These are phyloP conservation scores for Vachellia pachyceras DNA, from an alignment of 306 rosid genomes.

Conservation along the genomic window DNA sequence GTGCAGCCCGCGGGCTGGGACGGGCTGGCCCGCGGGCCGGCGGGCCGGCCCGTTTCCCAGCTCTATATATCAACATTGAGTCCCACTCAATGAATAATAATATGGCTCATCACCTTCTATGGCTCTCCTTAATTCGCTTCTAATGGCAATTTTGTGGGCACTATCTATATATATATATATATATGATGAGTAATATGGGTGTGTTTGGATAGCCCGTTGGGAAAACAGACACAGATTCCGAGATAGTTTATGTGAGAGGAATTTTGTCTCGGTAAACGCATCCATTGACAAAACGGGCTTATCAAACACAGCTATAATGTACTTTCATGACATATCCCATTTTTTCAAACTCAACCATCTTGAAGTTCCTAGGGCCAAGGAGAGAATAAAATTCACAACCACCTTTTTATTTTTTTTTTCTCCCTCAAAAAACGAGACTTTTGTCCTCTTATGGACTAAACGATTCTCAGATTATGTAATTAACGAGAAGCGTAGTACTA, in stretches of 20 bases:
- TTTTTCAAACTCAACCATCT: conserved; percentile 25
- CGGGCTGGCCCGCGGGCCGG: too few relatives aligned
- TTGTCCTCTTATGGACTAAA: not conserved
- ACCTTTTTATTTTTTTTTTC: not conserved
- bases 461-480: not conserved
- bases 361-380: conserved; percentile 8
- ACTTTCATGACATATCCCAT: not conserved
- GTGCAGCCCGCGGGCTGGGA: too few relatives aligned
- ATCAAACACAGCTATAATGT: too few relatives aligned
- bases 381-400: conserved; percentile 12
- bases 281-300: too few relatives aligned
- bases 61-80: conserved; percentile 25
- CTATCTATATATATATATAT: too few relatives aligned
- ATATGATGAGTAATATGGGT: too few relatives aligned
- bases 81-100: conserved; percentile 28
- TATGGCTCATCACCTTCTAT: conserved; percentile 43
- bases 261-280: too few relatives aligned
- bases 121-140: conserved; percentile 36
- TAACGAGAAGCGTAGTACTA: not conserved
- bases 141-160: conserved; percentile 24
- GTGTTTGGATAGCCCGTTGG: too few relatives aligned
- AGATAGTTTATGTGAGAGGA: too few relatives aligned
- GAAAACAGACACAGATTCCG: too few relatives aligned
- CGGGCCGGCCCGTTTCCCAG: too few relatives aligned
- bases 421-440: not conserved